A percentile compares a stretch with the other conserved stretches of the same genome.
phyloP scores from a whole-genome alignment of 2,329 filamentous ascomycete genomes.

The Aspergillus fumigatiaffinis region DNA sequence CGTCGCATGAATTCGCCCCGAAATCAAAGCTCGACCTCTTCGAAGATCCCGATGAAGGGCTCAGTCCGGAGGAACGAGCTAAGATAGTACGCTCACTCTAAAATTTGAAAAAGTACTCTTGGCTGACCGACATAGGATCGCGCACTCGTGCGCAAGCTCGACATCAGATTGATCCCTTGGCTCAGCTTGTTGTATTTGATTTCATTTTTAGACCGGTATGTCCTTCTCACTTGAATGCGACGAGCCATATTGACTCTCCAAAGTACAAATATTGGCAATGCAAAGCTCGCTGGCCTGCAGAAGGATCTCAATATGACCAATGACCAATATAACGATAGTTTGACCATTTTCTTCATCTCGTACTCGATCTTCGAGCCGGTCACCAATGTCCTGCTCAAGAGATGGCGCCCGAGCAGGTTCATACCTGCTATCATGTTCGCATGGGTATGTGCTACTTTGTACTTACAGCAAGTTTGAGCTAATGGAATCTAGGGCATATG shows the following conservation, averaged over 20 bases:
- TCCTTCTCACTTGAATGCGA: neutral
- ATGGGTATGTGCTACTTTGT: constrained; percentile 27
- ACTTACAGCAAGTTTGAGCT: constrained; percentile 1
- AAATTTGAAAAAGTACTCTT: neutral
- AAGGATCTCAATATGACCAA: constrained; percentile 60
- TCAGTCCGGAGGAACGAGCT: constrained; percentile 60
- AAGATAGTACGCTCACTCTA: constrained; percentile 51
- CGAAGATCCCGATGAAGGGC: constrained; percentile 59
- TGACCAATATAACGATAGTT: constrained; percentile 65
- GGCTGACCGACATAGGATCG: constrained; percentile 33
- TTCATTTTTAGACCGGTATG: constrained; percentile 38
- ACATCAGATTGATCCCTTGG: constrained; percentile 45
- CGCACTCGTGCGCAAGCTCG: constrained; percentile 43
- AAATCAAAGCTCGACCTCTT: constrained; percentile 16
- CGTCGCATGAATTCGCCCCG: neutral
- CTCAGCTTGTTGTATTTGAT: constrained; percentile 45
- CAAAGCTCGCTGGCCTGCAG: constrained; percentile 55
- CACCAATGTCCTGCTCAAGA: constrained; percentile 78
- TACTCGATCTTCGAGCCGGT: constrained; percentile 73
- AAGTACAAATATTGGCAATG: constrained; percentile 73
- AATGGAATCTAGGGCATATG: constrained; percentile 35
- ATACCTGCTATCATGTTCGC: constrained; percentile 75
- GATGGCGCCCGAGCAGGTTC: constrained; percentile 70
- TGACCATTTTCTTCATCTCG: constrained; percentile 83
- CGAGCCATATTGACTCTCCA: neutral